These are phyloP conservation scores for Rhododendron kiyosumense DNA, from an alignment of 148 eudicot genomes.

Conservation along the genomic window DNA sequence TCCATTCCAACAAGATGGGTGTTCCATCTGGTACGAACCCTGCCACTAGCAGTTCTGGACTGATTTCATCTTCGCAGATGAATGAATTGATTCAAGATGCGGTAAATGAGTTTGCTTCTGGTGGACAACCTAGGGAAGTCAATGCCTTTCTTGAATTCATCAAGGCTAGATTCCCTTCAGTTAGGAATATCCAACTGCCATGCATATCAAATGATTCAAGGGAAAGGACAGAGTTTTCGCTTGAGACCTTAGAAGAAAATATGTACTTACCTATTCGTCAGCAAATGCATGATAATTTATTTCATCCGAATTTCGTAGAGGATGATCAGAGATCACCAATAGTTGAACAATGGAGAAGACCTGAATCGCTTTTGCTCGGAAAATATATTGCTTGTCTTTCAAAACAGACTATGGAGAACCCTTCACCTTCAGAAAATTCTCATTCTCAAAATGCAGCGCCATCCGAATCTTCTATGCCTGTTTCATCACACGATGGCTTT, in stretches of 20 bases:
- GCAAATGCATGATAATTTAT: constrained; percentile 19
- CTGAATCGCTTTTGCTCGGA: constrained; percentile 55
- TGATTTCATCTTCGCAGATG: constrained; percentile 42
- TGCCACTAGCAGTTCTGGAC: constrained; percentile 24
- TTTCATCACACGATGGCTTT: constrained; percentile 45
- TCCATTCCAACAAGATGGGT: constrained; percentile 10
- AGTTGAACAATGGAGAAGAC: constrained; percentile 15
- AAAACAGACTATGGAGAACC: constrained; percentile 37
- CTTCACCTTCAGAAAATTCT: constrained; percentile 43
- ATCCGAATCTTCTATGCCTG: constrained; percentile 28
- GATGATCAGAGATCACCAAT: constrained; percentile 21
- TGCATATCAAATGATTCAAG: constrained; percentile 23
- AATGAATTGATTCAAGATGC: constrained; percentile 51
- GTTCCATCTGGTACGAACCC: constrained; percentile 22
- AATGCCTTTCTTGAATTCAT: constrained; percentile 61
- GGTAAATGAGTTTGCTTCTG: constrained; percentile 55
- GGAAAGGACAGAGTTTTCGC: constrained; percentile 36
- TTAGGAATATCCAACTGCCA: constrained; percentile 41
- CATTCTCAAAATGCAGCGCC: constrained; percentile 23
- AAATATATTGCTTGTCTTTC: constrained; percentile 70
- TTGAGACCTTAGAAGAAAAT: constrained; percentile 64
- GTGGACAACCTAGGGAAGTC: constrained; percentile 60
- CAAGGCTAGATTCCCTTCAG: constrained; percentile 49
- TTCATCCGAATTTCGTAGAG: constrained; percentile 21
- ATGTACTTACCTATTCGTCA: constrained; percentile 48